Base-by-base conservation (phyloP, 108 stramenopile species). In the Stephanodiscus minutulus region DNA sequence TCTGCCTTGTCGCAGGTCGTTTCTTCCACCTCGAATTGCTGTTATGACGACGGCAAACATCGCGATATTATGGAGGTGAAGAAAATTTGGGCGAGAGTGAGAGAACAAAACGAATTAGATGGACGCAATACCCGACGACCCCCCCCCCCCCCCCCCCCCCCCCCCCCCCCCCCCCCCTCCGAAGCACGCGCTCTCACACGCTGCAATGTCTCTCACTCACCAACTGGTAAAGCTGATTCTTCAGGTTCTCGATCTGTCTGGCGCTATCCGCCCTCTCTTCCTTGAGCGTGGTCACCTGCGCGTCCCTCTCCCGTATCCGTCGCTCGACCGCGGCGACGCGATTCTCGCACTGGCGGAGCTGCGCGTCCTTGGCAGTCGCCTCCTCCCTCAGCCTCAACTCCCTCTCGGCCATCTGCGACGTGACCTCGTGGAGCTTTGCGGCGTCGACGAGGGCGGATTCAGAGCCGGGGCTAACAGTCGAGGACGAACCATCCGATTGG, bases 161-260 rank as follows among this genome's bases (percentile, higher is more conserved):
- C 5, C 6, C 35, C 35, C 35, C 3, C 35, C 6, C 6, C 35
- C 35, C 35, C 35, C 3, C 6, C 7, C n/a, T n/a, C n/a, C n/a
- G n/a, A n/a, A n/a, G n/a, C n/a, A n/a, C n/a, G n/a, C n/a, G n/a
- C n/a, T n/a, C n/a, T n/a, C n/a, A n/a, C n/a, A n/a, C n/a, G n/a
- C n/a, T n/a, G 28, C 25, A 28, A 50, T 21, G 22, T 33, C 20
- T 4, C 28, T 7, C 4, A 71, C 77, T 61, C 53, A 78, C 77
- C 77, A 88, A 58, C 56, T 86, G 84, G 52, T 86, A 85, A 47
- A 91, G 70, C 72, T 91, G 88, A 68, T 83, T 83, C 73, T 89
- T 89, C 39, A 91, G 60, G 68, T 89, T 87, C 18, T 81, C 68
- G 67, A 89, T 89, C 70, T 80, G 69, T 47, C 86, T 82, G 37